Evolutionary conservation across 176 grass and related monocot genomes (phyloP).

Genomic region (Chloris gayana): DNA sequence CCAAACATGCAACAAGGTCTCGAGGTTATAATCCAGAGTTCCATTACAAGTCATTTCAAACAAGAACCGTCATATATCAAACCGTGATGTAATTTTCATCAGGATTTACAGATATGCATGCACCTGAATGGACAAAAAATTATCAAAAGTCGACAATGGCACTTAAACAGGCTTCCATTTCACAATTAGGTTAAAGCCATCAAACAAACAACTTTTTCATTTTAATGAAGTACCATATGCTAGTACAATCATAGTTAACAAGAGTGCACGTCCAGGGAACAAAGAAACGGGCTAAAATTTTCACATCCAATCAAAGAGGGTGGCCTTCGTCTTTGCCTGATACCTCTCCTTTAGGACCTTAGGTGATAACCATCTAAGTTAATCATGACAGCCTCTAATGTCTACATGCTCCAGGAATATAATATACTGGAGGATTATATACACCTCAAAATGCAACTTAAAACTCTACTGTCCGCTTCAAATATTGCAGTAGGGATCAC

Average conservation of each 20-base stretch:
- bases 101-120: background rate
- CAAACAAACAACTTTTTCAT: too few relatives aligned
- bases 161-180: slow-evolving; percentile 17
- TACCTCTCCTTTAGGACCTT: slow-evolving; percentile 14
- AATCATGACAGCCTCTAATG: slow-evolving; percentile 24
- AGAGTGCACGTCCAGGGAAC: slow-evolving; percentile 10
- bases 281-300: slow-evolving; percentile 17
- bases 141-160: background rate
- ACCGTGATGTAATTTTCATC: background rate
- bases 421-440: slow-evolving; percentile 50
- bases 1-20: background rate
- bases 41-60: background rate
- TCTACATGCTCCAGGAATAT: slow-evolving; percentile 41
- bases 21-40: background rate
- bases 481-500: slow-evolving; percentile 31
- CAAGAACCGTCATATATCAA: background rate
- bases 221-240: background rate
- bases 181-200: too few relatives aligned
- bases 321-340: slow-evolving; percentile 17
- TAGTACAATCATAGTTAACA: slow-evolving; percentile 20
- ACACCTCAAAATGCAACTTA: slow-evolving; percentile 35
- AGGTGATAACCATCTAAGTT: slow-evolving; percentile 10
- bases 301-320: slow-evolving; percentile 23
- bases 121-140: background rate
- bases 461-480: background rate